phyloP scores from a whole-genome alignment of 2,329 filamentous ascomycete genomes.

The Fusarium sambucinum region DNA sequence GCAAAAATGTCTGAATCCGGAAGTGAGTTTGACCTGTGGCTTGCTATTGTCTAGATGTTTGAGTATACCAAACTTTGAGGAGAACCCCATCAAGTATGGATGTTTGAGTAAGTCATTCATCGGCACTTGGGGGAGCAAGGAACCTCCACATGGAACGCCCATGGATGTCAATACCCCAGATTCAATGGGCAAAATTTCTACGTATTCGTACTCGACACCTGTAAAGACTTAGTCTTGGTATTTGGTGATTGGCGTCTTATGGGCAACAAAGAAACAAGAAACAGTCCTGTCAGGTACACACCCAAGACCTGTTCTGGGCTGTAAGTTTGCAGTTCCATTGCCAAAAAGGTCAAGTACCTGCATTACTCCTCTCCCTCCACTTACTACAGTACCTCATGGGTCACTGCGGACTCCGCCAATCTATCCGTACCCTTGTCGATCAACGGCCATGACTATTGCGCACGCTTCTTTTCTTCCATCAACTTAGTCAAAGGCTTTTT shows the following conservation, averaged over 20 bases:
- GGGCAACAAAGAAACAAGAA: background rate
- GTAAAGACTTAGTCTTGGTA: background rate
- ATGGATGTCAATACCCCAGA: constrained; percentile 8
- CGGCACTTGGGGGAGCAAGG: background rate
- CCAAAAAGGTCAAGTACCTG: constrained; percentile 18
- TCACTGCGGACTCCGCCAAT: constrained; percentile 28
- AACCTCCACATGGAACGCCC: background rate
- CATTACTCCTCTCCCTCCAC: constrained; percentile 5
- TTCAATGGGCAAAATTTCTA: background rate
- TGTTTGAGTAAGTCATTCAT: background rate
- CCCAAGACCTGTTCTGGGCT: background rate
- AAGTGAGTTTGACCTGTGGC: background rate
- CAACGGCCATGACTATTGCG: constrained; percentile 18
- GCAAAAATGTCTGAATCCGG: background rate
- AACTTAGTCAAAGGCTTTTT: constrained; percentile 17
- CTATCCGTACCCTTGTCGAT: constrained; percentile 39
- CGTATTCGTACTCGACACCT: constrained; percentile 33
- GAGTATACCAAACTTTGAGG: too few relatives aligned
- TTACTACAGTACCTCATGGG: too few relatives aligned
- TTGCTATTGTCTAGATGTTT: background rate
- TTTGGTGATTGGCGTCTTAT: background rate
- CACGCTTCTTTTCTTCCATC: constrained; percentile 19
- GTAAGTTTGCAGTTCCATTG: constrained; percentile 2
- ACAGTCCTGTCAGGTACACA: background rate
- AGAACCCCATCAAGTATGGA: too few relatives aligned